phyloP scores from a whole-genome alignment of 2,329 filamentous ascomycete species.

The Alternaria ventricosa region DNA sequence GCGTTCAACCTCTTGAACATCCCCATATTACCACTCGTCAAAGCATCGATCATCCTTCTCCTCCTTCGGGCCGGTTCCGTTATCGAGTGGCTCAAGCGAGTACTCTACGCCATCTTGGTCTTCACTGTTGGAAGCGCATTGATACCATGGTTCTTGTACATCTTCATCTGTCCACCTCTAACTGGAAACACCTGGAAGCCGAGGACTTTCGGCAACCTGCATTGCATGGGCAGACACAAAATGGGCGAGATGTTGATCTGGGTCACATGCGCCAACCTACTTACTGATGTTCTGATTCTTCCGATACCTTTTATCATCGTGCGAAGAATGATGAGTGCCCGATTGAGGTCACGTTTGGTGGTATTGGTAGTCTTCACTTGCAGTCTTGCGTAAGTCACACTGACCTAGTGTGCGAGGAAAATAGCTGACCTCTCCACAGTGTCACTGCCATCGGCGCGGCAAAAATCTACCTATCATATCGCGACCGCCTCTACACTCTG shows the following conservation, averaged over 20 bases:
- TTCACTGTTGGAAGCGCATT: slow-evolving; percentile 46
- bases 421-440: slow-evolving; percentile 22
- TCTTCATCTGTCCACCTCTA: slow-evolving; percentile 49
- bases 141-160: slow-evolving; percentile 47
- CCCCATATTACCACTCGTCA: slow-evolving; percentile 50
- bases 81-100: slow-evolving; percentile 47
- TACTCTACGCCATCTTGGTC: slow-evolving; percentile 46
- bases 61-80: slow-evolving; percentile 49
- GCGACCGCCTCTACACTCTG: slow-evolving; percentile 47
- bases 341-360: slow-evolving; percentile 47
- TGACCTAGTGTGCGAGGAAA: background rate
- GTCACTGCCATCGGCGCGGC: slow-evolving; percentile 49
- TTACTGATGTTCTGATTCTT: slow-evolving; percentile 51
- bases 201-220: slow-evolving; percentile 47
- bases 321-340: slow-evolving; percentile 50
- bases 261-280: slow-evolving; percentile 51
- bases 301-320: slow-evolving; percentile 52
- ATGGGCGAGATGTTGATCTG: slow-evolving; percentile 50
- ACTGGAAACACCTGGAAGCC: slow-evolving; percentile 51
- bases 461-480: slow-evolving; percentile 51
- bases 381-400: slow-evolving; percentile 44
- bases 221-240: slow-evolving; percentile 46
- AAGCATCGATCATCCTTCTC: slow-evolving; percentile 50
- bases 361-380: slow-evolving; percentile 49
- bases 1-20: slow-evolving; percentile 51